These are phyloP conservation scores for Malbranchea zuffiana DNA, from an alignment of 2,329 filamentous ascomycete species.

Conservation along the genomic window DNA sequence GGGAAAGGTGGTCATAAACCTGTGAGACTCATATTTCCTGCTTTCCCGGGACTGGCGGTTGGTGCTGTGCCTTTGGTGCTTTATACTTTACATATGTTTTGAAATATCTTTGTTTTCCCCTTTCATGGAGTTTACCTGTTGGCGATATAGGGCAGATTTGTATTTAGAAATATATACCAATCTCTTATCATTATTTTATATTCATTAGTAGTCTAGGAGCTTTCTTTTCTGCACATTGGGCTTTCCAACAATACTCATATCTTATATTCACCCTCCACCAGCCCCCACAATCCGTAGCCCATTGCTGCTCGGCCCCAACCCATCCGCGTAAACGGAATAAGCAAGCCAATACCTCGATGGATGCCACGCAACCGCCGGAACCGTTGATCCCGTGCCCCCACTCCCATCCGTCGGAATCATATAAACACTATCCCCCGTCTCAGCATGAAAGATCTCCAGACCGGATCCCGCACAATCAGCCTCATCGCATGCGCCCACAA, in stretches of 20 bases:
- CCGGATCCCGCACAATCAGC: conserved; percentile 33
- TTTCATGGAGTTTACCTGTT: too few relatives aligned
- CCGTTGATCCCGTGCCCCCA: conserved; percentile 26
- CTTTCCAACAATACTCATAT: neutral
- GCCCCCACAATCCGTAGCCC: conserved; percentile 41
- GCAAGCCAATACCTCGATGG: conserved; percentile 41
- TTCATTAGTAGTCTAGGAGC: too few relatives aligned
- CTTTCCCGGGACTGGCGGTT: too few relatives aligned
- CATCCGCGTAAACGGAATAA: conserved; percentile 37
- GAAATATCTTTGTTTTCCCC: too few relatives aligned
- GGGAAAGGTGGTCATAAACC: too few relatives aligned
- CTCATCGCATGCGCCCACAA: conserved; percentile 40
- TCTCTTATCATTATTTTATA: too few relatives aligned
- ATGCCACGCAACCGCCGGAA: conserved; percentile 41
- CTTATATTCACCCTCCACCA: conserved; percentile 27
- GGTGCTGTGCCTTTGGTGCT: too few relatives aligned
- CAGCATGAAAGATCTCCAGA: conserved; percentile 41
- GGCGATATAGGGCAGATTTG: too few relatives aligned
- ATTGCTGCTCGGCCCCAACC: conserved; percentile 27
- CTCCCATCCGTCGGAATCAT: conserved; percentile 34
- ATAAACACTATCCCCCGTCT: conserved; percentile 39
- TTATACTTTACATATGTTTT: too few relatives aligned
- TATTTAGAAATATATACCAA: too few relatives aligned
- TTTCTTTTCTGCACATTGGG: too few relatives aligned
- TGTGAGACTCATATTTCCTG: too few relatives aligned